Conservation (phyloP, 441 rosid species). For the Aleurites moluccanus region DNA sequence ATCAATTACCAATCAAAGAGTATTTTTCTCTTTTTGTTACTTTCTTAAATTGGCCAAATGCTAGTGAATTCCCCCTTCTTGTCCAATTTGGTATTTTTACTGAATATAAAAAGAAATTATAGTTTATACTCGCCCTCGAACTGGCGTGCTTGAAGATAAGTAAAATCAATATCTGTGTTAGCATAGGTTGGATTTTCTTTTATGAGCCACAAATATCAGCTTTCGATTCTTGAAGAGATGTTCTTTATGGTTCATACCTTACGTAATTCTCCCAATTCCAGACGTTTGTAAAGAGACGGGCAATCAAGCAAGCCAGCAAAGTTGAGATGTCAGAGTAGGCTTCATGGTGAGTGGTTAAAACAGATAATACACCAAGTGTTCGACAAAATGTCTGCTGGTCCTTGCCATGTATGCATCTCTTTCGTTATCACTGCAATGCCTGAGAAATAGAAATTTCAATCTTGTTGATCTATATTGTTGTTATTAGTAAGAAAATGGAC, state of each 20-base stretch:
- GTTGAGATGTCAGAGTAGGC: neutral
- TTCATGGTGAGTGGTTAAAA: neutral
- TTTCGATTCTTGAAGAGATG: neutral
- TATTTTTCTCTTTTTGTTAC: too few relatives aligned
- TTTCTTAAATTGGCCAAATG: too few relatives aligned
- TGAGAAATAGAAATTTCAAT: neutral
- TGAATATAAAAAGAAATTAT: too few relatives aligned
- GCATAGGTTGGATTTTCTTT: neutral
- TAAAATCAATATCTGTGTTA: too few relatives aligned
- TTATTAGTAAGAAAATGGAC: constrained; percentile 6
- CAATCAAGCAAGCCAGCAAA: neutral
- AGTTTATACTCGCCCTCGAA: too few relatives aligned
- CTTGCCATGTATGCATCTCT: neutral
- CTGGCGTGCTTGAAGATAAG: too few relatives aligned
- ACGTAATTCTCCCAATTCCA: too few relatives aligned
- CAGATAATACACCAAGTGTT: constrained; percentile 6
- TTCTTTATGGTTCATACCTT: too few relatives aligned
- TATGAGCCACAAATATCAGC: neutral
- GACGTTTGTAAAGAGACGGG: neutral
- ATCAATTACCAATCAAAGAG: too few relatives aligned
- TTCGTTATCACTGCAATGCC: neutral
- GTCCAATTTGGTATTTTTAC: too few relatives aligned
- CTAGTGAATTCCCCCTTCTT: too few relatives aligned
- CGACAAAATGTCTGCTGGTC: constrained; percentile 12
- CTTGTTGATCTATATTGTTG: neutral